Evolutionary conservation across 2,329 filamentous ascomycete genomes (phyloP).

Genomic region (Verticillium dahliae): DNA sequence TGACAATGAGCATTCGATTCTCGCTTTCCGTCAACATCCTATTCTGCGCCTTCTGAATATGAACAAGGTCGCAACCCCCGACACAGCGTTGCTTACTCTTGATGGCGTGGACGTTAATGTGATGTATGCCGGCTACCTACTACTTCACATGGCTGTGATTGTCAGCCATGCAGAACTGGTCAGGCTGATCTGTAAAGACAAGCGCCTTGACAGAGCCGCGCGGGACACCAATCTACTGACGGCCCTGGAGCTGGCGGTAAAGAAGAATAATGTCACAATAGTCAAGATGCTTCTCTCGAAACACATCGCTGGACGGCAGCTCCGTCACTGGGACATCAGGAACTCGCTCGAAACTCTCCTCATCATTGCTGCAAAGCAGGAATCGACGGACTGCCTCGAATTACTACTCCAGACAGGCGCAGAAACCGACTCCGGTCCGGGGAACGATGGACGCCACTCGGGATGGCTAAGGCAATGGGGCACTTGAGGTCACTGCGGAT

Average conservation of each 20-base stretch:
- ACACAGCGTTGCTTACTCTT: not conserved
- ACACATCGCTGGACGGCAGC: slow-evolving; percentile 12
- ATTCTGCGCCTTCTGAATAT: too few relatives aligned
- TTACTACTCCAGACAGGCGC: not conserved
- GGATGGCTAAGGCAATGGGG: not conserved
- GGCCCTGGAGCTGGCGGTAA: not conserved
- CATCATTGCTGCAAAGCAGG: not conserved
- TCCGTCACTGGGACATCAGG: slow-evolving; percentile 46
- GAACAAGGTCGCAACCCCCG: not conserved
- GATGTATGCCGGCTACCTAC: not conserved
- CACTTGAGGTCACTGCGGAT: not conserved
- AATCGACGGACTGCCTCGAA: not conserved
- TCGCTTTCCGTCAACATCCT: too few relatives aligned
- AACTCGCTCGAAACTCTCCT: not conserved
- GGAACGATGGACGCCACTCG: not conserved
- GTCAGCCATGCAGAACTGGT: not conserved
- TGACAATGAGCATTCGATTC: too few relatives aligned
- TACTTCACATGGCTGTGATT: not conserved
- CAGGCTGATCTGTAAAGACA: not conserved
- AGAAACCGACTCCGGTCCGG: not conserved
- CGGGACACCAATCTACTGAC: not conserved
- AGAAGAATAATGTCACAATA: not conserved
- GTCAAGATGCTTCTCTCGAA: not conserved
- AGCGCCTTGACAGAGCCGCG: not conserved
- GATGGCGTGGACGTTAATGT: not conserved